Conservation (phyloP, 2,329 filamentous ascomycete genomes). For the Venturia aucupariae region DNA sequence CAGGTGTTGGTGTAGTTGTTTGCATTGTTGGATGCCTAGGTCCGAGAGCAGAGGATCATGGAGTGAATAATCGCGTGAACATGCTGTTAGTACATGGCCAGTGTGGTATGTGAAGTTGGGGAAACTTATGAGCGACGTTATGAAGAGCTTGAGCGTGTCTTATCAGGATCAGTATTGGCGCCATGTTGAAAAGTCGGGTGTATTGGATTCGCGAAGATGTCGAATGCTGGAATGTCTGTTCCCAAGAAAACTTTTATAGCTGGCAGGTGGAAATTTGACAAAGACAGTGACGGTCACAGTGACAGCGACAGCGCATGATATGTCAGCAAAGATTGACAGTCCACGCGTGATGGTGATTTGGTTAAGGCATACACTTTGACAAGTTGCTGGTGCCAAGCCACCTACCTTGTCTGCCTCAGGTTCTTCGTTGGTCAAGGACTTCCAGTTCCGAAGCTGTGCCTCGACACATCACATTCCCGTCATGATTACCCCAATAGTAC, state of each 20-base stretch:
- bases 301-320: too few relatives aligned
- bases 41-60: slow-evolving; percentile 34
- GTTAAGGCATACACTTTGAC: too few relatives aligned
- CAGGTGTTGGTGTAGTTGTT: slow-evolving; percentile 30
- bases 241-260: background rate
- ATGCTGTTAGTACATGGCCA: background rate
- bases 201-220: background rate
- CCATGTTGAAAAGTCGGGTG: slow-evolving; percentile 21
- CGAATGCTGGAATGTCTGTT: too few relatives aligned
- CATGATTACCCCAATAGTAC: too few relatives aligned
- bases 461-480: too few relatives aligned
- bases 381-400: too few relatives aligned
- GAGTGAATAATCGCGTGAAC: slow-evolving; percentile 29
- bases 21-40: slow-evolving; percentile 33
- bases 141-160: slow-evolving; percentile 38
- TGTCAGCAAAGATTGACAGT: too few relatives aligned
- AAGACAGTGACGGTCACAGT: too few relatives aligned
- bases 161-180: slow-evolving; percentile 37
- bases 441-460: too few relatives aligned
- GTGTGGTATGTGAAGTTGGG: background rate
- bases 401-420: too few relatives aligned
- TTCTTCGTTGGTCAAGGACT: too few relatives aligned
- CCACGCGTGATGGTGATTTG: too few relatives aligned
- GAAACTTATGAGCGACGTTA: slow-evolving; percentile 29
- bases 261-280: background rate